Evolutionary conservation across 2,329 filamentous ascomycete species (phyloP).

Genomic region (Trichoderma harzianum): DNA sequence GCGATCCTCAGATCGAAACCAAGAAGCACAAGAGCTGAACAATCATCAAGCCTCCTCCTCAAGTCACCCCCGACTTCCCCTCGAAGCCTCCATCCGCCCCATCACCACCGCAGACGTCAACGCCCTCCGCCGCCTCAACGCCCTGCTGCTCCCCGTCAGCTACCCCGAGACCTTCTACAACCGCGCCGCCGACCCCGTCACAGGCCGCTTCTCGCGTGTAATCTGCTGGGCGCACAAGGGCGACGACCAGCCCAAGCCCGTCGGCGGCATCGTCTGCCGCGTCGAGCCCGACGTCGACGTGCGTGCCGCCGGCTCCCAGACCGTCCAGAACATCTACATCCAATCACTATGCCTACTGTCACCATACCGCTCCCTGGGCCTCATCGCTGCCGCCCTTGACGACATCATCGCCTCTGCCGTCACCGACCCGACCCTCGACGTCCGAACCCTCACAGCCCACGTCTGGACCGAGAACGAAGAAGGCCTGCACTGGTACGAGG

Average conservation of each 20-base stretch:
- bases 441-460: conserved; percentile 56
- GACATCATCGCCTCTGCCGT: conserved; percentile 44
- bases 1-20: conserved; percentile 31
- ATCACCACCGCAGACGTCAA: conserved; percentile 51
- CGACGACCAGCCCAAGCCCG: conserved; percentile 44
- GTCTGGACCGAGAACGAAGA: conserved; percentile 67
- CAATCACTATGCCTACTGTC: conserved; percentile 61
- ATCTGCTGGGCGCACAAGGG: conserved; percentile 53
- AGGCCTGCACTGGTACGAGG: conserved; percentile 59
- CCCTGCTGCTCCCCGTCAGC: conserved; percentile 59
- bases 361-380: conserved; percentile 58
- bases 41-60: not conserved
- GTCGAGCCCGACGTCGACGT: conserved; percentile 43
- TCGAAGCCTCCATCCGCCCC: conserved; percentile 51
- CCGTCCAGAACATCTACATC: conserved; percentile 52
- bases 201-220: conserved; percentile 56
- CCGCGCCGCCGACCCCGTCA: conserved; percentile 48
- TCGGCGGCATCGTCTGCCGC: conserved; percentile 62
- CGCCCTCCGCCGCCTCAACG: conserved; percentile 61
- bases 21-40: not conserved
- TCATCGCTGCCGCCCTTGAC: conserved; percentile 56
- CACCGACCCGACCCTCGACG: conserved; percentile 36
- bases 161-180: conserved; percentile 65
- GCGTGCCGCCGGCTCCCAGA: conserved; percentile 11
- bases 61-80: conserved; percentile 30